Percentiles rank a stretch among this genome's conserved stretches.
These are phyloP conservation scores for Amaranthus hypochondriacus DNA, from an alignment of 148 eudicot genomes.

Conservation along the genomic window DNA sequence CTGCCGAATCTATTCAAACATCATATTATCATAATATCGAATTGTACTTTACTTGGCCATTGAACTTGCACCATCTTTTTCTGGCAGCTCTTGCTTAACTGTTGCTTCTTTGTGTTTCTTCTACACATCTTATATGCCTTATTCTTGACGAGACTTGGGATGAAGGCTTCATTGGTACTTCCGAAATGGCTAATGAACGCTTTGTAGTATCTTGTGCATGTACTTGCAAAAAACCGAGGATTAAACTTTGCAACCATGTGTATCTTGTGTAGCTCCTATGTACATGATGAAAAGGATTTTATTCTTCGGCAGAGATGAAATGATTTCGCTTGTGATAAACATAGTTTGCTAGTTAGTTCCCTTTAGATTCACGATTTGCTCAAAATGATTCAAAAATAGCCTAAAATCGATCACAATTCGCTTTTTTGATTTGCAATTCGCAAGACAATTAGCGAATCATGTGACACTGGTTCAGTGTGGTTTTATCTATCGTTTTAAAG, in stretches of 20 bases:
- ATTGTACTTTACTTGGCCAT: background rate
- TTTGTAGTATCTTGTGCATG: slow-evolving; percentile 19
- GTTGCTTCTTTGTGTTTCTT: slow-evolving; percentile 69
- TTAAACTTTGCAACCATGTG: background rate
- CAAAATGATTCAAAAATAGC: no score
- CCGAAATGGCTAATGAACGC: slow-evolving; percentile 80
- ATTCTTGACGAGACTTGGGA: slow-evolving; percentile 69
- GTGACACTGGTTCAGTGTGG: no score
- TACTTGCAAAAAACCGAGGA: background rate
- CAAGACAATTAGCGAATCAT: no score
- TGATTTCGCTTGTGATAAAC: no score
- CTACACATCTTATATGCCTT: slow-evolving; percentile 80
- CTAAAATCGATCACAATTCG: no score
- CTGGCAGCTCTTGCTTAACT: slow-evolving; percentile 72
- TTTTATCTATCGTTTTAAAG: no score
- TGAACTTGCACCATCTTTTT: background rate
- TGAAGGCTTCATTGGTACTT: slow-evolving; percentile 56
- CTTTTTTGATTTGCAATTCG: no score
- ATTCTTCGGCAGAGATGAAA: no score
- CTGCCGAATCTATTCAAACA: background rate
- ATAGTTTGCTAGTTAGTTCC: no score
- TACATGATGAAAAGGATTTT: no score
- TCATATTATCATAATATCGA: background rate
- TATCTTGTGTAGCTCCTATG: slow-evolving; percentile 1
- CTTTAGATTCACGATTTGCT: no score